Evolutionary conservation across 2,329 filamentous ascomycete species (phyloP).

Genomic region (Colletotrichum neosansevieriae): DNA sequence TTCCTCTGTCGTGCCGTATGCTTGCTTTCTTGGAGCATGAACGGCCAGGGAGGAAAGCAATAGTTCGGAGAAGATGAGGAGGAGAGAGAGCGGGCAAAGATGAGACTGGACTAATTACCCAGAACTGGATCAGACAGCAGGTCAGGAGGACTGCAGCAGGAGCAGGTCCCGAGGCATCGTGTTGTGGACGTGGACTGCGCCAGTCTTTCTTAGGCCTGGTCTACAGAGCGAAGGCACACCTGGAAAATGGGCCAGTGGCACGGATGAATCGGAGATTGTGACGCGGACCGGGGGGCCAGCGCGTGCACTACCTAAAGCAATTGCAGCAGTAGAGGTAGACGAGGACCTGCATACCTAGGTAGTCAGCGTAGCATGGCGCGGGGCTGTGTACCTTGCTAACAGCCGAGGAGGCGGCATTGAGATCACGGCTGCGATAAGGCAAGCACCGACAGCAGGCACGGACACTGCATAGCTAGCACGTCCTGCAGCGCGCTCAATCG

Average conservation of each 20-base stretch:
- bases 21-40: conserved; percentile 8
- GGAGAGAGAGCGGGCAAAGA: background rate
- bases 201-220: conserved; percentile 12
- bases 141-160: conserved; percentile 27
- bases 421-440: conserved; percentile 5
- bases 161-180: conserved; percentile 33
- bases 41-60: background rate
- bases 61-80: background rate
- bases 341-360: background rate
- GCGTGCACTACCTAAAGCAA: background rate
- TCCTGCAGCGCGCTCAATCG: background rate
- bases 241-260: conserved; percentile 30
- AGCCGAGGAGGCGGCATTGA: background rate
- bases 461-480: conserved; percentile 5
- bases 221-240: background rate
- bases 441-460: conserved; percentile 17
- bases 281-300: conserved; percentile 9
- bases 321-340: background rate
- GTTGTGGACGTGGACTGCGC: conserved; percentile 16
- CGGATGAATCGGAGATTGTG: conserved; percentile 39
- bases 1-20: background rate
- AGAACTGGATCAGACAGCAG: background rate
- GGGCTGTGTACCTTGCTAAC: conserved; percentile 1
- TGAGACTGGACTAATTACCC: background rate
- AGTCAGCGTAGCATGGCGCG: background rate